Percentiles rank a stretch among this genome's conserved stretches.
Conservation (phyloP, 208 protist species). For the Trypanosoma boissoni region DNA sequence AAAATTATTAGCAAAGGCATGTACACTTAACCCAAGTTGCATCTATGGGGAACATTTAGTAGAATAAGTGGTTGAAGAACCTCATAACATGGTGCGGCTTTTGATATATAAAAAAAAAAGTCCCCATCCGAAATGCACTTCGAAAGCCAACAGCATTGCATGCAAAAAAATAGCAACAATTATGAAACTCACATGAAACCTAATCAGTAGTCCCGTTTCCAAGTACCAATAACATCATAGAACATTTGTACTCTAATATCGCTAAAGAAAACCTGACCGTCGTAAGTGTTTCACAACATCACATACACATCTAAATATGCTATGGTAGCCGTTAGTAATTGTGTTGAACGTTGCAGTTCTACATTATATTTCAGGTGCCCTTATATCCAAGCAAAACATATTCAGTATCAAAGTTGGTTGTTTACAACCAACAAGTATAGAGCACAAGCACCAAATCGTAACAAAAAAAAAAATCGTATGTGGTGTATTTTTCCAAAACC, state of each 20-base stretch:
- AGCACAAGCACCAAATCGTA: no score
- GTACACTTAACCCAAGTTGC: background rate
- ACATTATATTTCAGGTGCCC: background rate
- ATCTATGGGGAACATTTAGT: background rate
- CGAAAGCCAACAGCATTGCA: background rate
- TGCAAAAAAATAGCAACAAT: no score
- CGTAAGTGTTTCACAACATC: background rate
- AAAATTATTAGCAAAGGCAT: background rate
- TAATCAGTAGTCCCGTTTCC: no score
- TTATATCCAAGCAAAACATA: background rate
- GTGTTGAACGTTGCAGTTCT: background rate
- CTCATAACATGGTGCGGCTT: background rate
- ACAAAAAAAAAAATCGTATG: slow-evolving; percentile 2
- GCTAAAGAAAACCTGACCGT: background rate
- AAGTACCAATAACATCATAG: no score
- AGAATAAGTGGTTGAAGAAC: background rate
- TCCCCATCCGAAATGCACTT: background rate
- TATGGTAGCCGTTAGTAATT: background rate
- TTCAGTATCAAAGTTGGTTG: background rate
- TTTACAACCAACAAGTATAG: background rate
- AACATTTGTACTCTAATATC: no score
- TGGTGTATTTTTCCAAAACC: no score
- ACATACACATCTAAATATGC: background rate
- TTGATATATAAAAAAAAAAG: background rate
- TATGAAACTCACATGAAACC: no score